Evolutionary conservation across 208 protist species (phyloP), one percentile per base, ranked within the genome.

Genomic region (Trypanosoma melophagium): DNA sequence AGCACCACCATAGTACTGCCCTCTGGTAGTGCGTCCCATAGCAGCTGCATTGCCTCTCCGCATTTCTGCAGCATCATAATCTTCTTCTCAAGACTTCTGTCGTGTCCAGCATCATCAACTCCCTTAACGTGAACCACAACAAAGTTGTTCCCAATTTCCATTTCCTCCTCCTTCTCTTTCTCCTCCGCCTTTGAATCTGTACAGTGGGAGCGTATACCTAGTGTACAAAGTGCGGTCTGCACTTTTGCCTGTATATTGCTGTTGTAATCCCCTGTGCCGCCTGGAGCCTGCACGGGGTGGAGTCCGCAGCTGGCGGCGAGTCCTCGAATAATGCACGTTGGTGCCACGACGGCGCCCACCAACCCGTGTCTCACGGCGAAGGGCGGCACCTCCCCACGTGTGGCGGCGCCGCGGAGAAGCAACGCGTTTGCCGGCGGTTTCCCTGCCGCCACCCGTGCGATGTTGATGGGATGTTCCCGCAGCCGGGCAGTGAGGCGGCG

Each of bases 91-190:
- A 79, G 71, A 42, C 45, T 80, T 38, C 60, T 67, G 60, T 88
- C 86, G 65, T 91, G 86, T 14, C 86, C 82, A 0, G 86, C 74
- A 56, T 91, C 79, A 59, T 91, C 86, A 31, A 87, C 82, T 54
- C 82, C 86, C 65, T 91, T 91, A n/a, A 91, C 80, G 59, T 90
- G 84, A 50, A 90, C 55, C n/a, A 87, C 79, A 40, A 77, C 79
- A 60, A 90, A 86, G 64, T 78, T 80, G 62, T 64, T 79, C 22
- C 40, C 61, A 10, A 45, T 17, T 16, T n/a, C 21, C 7, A 28
- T 17, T 22, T 21, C 14, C 44, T 31, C 31, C 14, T 58, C 57
- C 45, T 53, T 49, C 68, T 60, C 28, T 8, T 16, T 25, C 17
- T 54, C 53, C 25, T 59, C 54, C 19, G 38, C 63, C 5, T 63